phyloP scores from a whole-genome alignment of 441 rosid genomes.

The Daphne laureola region DNA sequence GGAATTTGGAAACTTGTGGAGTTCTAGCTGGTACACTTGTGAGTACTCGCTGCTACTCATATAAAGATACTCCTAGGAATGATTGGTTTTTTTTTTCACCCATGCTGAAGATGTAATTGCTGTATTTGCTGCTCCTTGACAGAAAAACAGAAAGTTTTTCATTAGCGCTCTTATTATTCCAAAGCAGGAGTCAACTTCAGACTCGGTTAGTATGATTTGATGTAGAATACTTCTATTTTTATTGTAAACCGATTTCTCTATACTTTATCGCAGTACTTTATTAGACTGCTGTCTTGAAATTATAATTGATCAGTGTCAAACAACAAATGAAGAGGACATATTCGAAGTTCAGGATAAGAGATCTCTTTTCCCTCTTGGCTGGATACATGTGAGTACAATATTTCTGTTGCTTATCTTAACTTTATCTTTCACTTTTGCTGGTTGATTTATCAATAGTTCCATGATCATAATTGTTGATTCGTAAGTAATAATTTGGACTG shows the following conservation, averaged over 20 bases:
- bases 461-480: too few species aligned
- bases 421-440: not conserved
- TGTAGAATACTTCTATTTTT: slow-evolving; percentile 5
- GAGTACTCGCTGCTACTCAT: slow-evolving; percentile 24
- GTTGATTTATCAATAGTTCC: too few species aligned
- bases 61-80: slow-evolving; percentile 12
- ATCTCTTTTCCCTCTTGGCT: slow-evolving; percentile 94
- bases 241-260: slow-evolving; percentile 4
- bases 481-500: too few species aligned
- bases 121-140: slow-evolving; percentile 19
- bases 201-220: slow-evolving; percentile 42
- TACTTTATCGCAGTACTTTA: not conserved
- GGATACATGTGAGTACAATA: slow-evolving; percentile 85
- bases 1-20: slow-evolving; percentile 93
- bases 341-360: slow-evolving; percentile 92
- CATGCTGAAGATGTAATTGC: slow-evolving; percentile 16
- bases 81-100: not conserved
- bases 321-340: slow-evolving; percentile 97
- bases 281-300: slow-evolving; percentile 5
- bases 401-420: slow-evolving; percentile 1
- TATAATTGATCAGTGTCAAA: slow-evolving; percentile 57
- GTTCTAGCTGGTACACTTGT: slow-evolving; percentile 95
- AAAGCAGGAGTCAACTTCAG: slow-evolving; percentile 90
- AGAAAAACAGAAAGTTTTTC: slow-evolving; percentile 86
- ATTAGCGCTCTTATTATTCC: slow-evolving; percentile 93